These are phyloP conservation scores for Parietaria judaica DNA, from an alignment of 306 rosid species.

Conservation along the genomic window DNA sequence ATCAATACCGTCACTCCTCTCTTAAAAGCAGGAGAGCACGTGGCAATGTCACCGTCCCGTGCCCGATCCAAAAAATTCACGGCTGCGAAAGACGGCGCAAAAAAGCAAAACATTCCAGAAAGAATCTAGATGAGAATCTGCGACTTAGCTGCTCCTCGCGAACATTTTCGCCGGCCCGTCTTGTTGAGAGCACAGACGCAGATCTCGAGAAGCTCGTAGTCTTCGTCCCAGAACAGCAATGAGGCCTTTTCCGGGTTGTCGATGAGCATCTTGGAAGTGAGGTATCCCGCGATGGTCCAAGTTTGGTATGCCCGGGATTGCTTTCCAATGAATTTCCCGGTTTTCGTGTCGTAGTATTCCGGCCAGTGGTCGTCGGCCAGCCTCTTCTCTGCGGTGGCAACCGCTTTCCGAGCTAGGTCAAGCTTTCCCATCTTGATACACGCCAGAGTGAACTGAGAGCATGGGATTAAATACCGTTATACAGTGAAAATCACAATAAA, in stretches of 20 bases:
- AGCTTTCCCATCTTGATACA: slow-evolving; percentile 84
- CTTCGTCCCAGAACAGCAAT: slow-evolving; percentile 78
- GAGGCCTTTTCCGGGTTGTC: slow-evolving; percentile 75
- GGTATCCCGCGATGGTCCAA: slow-evolving; percentile 91
- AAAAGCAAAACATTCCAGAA: background rate
- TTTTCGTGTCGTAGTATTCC: slow-evolving; percentile 82
- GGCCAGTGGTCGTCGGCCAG: slow-evolving; percentile 74
- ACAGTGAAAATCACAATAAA: background rate
- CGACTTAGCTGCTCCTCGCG: slow-evolving; percentile 73
- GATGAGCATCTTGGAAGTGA: slow-evolving; percentile 84
- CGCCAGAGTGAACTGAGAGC: slow-evolving; percentile 78
- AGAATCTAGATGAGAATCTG: slow-evolving; percentile 60
- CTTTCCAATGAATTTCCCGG: slow-evolving; percentile 82
- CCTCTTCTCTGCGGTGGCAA: slow-evolving; percentile 70
- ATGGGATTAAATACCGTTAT: background rate
- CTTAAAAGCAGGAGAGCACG: background rate
- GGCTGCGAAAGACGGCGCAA: slow-evolving; percentile 6
- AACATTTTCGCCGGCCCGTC: slow-evolving; percentile 75
- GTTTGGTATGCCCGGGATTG: slow-evolving; percentile 78
- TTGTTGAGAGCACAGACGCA: slow-evolving; percentile 79
- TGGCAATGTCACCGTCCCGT: background rate
- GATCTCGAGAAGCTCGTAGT: slow-evolving; percentile 71
- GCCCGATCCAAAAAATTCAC: background rate
- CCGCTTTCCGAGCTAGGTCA: slow-evolving; percentile 70
- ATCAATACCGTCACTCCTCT: slow-evolving; percentile 10